Evolutionary conservation across 2,329 filamentous ascomycete species (phyloP), one percentile per base, ranked within the genome.

Genomic region (Diaporthe capsici): DNA sequence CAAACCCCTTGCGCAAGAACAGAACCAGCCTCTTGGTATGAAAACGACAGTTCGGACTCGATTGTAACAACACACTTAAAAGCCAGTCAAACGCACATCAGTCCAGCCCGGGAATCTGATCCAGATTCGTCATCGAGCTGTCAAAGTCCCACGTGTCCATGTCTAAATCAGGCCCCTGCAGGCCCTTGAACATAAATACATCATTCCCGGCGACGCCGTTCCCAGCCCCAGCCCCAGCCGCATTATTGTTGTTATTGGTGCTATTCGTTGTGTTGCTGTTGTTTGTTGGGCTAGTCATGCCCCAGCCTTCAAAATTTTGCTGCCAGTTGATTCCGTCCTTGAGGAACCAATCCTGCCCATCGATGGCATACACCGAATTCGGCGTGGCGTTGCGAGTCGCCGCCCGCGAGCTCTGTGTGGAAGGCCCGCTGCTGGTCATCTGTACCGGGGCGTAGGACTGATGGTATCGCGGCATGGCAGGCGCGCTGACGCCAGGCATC

Each of bases 311-410:
- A 79, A 91, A 91, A 76, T 89, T 87, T 73, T 90, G 88, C 75
- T 91, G 89, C 89, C 89, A 91, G 76, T 86, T 88, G 37, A 88
- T 89, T 25, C 89, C 87, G 76, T 91, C 90, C 72, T 86, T 90
- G 28, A 91, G 81, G 78, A 90, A 89, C 88, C 89, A 92, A 53
- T 91, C 88, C 76, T 89, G 87, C 12, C 87, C 86, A 76, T 90
- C 89, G 60, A 91, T 82, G 8, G 83, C 82, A 60, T 85, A 86
- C 9, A 82, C 67, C 4, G 84, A 82, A 20, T 76, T 84, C 9
- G 82, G 81, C 2, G 81, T 79, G 6, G 80, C 74, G 17, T 82
- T 80, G 60, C 81, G 81, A 22, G 81, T 80, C 47, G 68, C 51
- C 13, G 75, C n/a, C 22, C 74, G 49, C 28, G 77, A 74, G 44